Evolutionary conservation across 2,329 filamentous ascomycete species (phyloP), one percentile per base, ranked within the genome.

Genomic region (Epichloe bromicola): DNA sequence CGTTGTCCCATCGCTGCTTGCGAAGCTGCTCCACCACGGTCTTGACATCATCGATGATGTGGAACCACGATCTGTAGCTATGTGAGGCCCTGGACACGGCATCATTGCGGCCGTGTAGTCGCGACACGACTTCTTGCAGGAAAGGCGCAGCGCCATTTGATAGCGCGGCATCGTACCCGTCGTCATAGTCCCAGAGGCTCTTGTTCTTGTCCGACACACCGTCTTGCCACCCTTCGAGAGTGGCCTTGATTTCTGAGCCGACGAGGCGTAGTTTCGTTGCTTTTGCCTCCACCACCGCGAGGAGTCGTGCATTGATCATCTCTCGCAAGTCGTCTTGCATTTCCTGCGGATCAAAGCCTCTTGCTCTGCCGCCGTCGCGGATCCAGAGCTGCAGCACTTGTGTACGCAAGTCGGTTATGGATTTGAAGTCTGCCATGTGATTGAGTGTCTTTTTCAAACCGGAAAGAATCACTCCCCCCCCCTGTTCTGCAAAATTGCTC

Each of bases 301-400:
- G 72, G 54, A 93, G 74, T 48, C 83, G 82, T 34, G 73, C 70
- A 60, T 88, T 89, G 65, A 94, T 78, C 4, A 78, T 75, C 37
- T 76, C 72, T 30, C 88, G 78, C 43, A 95, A 69, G 11, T 78
- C 74, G 58, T 86, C 75, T 10, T 90, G 76, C 59, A 93, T 78
- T 45, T 80, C 74, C 4, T 78, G 75, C 2, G 83, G 76, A 63
- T 90, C 76, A 60, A 90, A 74, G 37, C 84, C 82, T 59, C 77
- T 72, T 57, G 78, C 78, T 49, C 79, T 78, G 38, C 77, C 76
- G 20, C 82, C 79, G 49, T 85, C 80, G 19, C 80, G 74, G 51
- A 94, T 82, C 85, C 88, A 93, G 11, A 85, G 76, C 58, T 85
- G 80, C 45, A 94, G 67, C 6, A 89, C 74, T 39, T 77, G 76